These are phyloP conservation scores for Backusella psychrophila DNA, from an alignment of 192 early-diverging fungal genomes.

Conservation along the genomic window DNA sequence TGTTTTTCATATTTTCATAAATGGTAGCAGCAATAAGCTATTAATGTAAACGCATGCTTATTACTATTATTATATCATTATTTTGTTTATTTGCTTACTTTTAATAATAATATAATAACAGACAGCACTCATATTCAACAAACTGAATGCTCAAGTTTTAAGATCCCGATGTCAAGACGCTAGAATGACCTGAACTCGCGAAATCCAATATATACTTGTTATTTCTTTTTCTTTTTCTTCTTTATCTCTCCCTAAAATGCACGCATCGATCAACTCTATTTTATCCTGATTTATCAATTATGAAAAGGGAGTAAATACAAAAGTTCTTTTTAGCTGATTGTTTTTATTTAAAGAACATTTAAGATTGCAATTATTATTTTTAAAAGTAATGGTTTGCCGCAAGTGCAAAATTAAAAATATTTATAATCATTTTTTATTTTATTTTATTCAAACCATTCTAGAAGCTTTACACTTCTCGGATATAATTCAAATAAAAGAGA, in stretches of 20 bases:
- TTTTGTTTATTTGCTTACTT: neutral
- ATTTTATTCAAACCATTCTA: neutral
- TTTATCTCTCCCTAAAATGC: neutral
- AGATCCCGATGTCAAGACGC: neutral
- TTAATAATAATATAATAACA: neutral
- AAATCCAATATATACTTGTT: neutral
- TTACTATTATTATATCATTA: neutral
- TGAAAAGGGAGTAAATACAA: neutral
- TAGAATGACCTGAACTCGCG: neutral
- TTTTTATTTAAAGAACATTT: neutral
- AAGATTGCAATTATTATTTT: neutral
- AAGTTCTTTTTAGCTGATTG: neutral
- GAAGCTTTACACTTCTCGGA: neutral
- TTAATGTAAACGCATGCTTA: neutral
- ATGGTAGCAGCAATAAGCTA: neutral
- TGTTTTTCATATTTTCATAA: neutral
- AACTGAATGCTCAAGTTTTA: neutral
- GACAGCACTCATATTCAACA: neutral
- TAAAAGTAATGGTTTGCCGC: neutral
- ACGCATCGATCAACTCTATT: neutral
- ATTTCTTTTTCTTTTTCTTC: neutral
- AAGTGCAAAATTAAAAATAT: neutral
- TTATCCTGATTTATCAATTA: neutral
- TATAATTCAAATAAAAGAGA: neutral
- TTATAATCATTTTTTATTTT: neutral